A percentile compares a stretch with the other conserved stretches of the same genome.
phyloP scores from a whole-genome alignment of 768 basidiomycete species.

The Nidularia sp. region DNA sequence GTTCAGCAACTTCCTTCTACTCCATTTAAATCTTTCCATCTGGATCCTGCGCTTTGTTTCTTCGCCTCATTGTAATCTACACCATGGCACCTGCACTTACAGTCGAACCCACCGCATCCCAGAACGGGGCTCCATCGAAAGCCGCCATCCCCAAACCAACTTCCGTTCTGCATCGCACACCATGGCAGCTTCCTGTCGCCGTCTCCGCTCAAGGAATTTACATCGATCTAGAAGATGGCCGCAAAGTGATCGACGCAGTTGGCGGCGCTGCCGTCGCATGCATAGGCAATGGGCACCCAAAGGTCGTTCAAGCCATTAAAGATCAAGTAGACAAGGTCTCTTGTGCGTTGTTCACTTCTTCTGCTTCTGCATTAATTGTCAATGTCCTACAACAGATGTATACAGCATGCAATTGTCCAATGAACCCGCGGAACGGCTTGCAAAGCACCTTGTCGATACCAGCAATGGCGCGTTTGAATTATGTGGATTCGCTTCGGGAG shows the following conservation, averaged over 20 bases:
- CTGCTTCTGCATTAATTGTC: background rate
- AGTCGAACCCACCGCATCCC: background rate
- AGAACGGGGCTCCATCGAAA: background rate
- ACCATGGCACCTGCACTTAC: background rate
- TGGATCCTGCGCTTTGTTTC: background rate
- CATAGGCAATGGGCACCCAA: slow-evolving; percentile 71
- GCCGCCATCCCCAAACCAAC: slow-evolving; percentile 9
- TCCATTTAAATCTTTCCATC: background rate
- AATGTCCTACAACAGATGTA: slow-evolving; percentile 48
- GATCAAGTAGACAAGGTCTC: slow-evolving; percentile 75
- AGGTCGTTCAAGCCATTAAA: slow-evolving; percentile 70
- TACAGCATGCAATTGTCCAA: slow-evolving; percentile 86
- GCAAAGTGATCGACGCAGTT: slow-evolving; percentile 68
- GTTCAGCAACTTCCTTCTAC: too few species aligned
- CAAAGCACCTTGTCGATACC: slow-evolving; percentile 56
- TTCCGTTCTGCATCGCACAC: slow-evolving; percentile 62
- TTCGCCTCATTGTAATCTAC: background rate
- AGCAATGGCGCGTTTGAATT: slow-evolving; percentile 74
- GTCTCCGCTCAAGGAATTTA: slow-evolving; percentile 65
- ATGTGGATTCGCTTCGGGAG: slow-evolving; percentile 73
- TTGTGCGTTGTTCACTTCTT: slow-evolving; percentile 41
- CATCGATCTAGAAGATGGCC: slow-evolving; percentile 67
- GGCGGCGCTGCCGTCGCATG: slow-evolving; percentile 86
- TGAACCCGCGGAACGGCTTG: slow-evolving; percentile 77
- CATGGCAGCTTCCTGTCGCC: slow-evolving; percentile 72